Conservation (phyloP, 352 stramenopile genomes). For the Pythium guiyangense region DNA sequence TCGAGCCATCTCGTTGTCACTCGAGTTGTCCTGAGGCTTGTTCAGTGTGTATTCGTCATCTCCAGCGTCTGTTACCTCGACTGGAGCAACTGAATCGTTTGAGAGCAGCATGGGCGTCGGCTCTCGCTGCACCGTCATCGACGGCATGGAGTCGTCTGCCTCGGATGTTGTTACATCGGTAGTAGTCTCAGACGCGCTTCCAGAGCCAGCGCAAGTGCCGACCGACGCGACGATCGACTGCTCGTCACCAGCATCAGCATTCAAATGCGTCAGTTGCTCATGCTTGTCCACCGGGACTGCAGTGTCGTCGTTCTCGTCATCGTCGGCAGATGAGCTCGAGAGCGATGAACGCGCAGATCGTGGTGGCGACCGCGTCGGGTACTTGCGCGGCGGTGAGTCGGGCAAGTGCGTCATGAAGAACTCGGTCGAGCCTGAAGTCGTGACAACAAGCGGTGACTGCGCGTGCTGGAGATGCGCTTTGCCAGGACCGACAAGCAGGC, state of each 20-base stretch:
- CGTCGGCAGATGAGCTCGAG: slow-evolving; percentile 1
- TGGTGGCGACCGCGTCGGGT: background rate
- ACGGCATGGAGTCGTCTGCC: too few species aligned
- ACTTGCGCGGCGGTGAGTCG: slow-evolving; percentile 37
- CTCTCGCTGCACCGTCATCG: too few species aligned
- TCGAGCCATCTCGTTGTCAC: background rate
- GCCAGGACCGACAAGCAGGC: slow-evolving; percentile 23
- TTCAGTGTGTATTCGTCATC: background rate
- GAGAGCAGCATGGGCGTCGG: background rate
- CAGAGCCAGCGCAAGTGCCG: too few species aligned
- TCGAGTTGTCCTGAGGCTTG: background rate
- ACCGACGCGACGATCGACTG: too few species aligned
- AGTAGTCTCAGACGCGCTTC: too few species aligned
- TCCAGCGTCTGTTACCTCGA: background rate
- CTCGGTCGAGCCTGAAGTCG: background rate
- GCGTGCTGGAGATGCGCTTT: slow-evolving; percentile 16
- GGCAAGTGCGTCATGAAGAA: slow-evolving; percentile 51
- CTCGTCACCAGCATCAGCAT: too few species aligned
- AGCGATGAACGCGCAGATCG: background rate
- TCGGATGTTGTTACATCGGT: too few species aligned
- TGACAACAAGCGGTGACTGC: background rate
- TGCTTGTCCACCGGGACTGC: too few species aligned
- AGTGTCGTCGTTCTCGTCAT: background rate
- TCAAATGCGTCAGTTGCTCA: too few species aligned
- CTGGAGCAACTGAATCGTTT: background rate